phyloP scores from a whole-genome alignment of 2,329 filamentous ascomycete species.

The Didymella lethalis region DNA sequence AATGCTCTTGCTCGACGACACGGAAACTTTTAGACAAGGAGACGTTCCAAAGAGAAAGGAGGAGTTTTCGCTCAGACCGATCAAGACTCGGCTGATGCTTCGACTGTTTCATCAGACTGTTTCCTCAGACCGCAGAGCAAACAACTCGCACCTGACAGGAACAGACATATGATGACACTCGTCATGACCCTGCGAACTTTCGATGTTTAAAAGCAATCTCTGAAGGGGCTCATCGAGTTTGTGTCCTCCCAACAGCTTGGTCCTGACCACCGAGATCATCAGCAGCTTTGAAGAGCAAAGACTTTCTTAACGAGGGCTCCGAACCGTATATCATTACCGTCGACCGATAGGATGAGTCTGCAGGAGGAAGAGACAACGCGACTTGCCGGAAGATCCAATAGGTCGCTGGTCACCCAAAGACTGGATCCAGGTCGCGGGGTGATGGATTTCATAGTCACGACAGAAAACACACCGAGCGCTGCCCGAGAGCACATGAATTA shows the following conservation, averaged over 20 bases:
- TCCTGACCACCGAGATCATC: not conserved
- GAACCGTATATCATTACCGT: no score
- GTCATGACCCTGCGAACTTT: not conserved
- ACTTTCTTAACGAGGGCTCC: not conserved
- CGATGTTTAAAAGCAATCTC: not conserved
- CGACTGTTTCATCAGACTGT: not conserved
- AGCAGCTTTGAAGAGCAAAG: not conserved
- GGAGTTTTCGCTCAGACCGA: not conserved
- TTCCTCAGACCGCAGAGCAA: not conserved
- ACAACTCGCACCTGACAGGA: not conserved
- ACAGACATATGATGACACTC: not conserved
- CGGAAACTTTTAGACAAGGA: not conserved
- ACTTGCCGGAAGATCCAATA: not conserved
- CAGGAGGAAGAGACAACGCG: not conserved
- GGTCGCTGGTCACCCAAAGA: not conserved
- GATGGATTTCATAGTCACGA: not conserved
- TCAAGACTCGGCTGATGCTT: no score
- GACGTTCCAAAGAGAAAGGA: not conserved
- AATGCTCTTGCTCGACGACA: not conserved
- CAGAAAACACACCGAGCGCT: not conserved
- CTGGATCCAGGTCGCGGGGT: not conserved
- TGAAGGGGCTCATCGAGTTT: not conserved
- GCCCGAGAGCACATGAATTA: not conserved
- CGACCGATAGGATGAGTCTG: no score
- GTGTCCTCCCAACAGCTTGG: not conserved